Percentiles rank a stretch among this genome's conserved stretches.
These are phyloP conservation scores for Russula olivacea DNA, from an alignment of 768 basidiomycete species.

Conservation along the genomic window DNA sequence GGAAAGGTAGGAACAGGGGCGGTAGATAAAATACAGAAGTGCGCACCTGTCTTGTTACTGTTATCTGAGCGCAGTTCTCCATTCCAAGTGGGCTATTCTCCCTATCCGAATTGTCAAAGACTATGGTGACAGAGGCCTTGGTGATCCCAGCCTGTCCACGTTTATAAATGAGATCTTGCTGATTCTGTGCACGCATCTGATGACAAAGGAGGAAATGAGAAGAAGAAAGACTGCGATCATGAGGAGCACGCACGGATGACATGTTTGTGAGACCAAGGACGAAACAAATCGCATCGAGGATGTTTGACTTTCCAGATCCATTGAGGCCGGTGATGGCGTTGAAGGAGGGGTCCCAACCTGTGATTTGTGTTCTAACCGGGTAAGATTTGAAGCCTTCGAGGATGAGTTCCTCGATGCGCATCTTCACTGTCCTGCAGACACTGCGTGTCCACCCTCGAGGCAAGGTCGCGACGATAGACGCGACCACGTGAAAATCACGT, in stretches of 20 bases:
- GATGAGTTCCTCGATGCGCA: constrained; percentile 27
- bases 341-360: constrained; percentile 96
- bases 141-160: constrained; percentile 96
- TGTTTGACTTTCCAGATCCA: constrained; percentile 98
- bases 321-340: constrained; percentile 97
- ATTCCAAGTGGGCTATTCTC: constrained; percentile 78
- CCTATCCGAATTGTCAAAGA: constrained; percentile 95
- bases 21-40: background rate
- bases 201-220: background rate
- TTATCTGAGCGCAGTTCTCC: constrained; percentile 79
- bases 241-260: constrained; percentile 55
- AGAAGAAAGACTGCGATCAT: background rate
- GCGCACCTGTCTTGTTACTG: constrained; percentile 89
- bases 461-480: background rate
- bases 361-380: constrained; percentile 91
- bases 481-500: constrained; percentile 17
- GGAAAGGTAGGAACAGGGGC: background rate
- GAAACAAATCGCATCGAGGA: constrained; percentile 98
- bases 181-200: constrained; percentile 91
- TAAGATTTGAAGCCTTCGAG: constrained; percentile 91
- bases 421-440: background rate
- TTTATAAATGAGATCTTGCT: constrained; percentile 98
- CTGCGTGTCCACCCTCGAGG: background rate
- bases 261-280: constrained; percentile 97
- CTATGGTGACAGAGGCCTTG: constrained; percentile 96